Evolutionary conservation across 169 alveolate genomes (phyloP).

Genomic region (Eimeria falciformis): DNA sequence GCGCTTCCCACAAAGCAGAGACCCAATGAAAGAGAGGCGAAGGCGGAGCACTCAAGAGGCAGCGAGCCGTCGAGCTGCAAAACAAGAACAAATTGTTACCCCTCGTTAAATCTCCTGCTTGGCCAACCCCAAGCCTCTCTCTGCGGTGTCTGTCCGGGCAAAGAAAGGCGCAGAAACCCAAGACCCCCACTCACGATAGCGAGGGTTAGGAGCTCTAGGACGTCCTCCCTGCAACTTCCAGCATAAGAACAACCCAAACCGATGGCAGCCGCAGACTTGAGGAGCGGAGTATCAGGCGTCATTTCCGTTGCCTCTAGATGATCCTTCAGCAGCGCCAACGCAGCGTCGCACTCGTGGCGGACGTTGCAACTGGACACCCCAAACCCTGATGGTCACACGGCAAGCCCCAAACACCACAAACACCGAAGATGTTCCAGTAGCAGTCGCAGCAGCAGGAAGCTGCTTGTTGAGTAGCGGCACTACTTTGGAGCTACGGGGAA

Average conservation of each 20-base stretch:
- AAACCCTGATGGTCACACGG: slow-evolving; percentile 83
- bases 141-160: not conserved
- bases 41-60: slow-evolving; percentile 94
- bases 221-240: slow-evolving; percentile 96
- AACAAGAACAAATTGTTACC: not conserved
- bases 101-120: too few relatives aligned
- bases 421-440: not conserved
- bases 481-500: too few relatives aligned
- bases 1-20: slow-evolving; percentile 95
- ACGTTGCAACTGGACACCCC: slow-evolving; percentile 87
- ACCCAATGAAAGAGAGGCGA: slow-evolving; percentile 97
- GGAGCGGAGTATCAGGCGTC: slow-evolving; percentile 67
- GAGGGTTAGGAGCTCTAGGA: slow-evolving; percentile 81
- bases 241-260: slow-evolving; percentile 98
- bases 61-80: slow-evolving; percentile 76
- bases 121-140: too few relatives aligned
- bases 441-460: not conserved
- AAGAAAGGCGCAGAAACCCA: not conserved
- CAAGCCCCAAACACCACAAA: slow-evolving; percentile 83
- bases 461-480: not conserved
- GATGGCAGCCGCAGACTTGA: slow-evolving; percentile 73
- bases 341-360: slow-evolving; percentile 96
- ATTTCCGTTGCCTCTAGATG: slow-evolving; percentile 88
- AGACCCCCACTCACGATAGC: slow-evolving; percentile 57
- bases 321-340: slow-evolving; percentile 95